Conservation (phyloP, 208 protist species). For the Leishmania amazonensis region DNA sequence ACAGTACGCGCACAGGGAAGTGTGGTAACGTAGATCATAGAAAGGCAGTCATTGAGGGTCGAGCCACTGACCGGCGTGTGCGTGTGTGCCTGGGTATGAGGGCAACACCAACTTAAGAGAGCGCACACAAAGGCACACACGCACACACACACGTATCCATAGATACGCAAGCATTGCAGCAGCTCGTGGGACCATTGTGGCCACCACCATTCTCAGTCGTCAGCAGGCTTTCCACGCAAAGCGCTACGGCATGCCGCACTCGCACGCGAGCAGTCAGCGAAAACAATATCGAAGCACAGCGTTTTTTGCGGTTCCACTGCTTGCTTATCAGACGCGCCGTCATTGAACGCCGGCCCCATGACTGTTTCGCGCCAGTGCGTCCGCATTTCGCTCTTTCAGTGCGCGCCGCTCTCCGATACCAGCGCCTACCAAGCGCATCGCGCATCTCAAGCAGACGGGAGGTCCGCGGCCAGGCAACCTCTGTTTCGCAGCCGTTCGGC, state of each 20-base stretch:
- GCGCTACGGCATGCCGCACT: background rate
- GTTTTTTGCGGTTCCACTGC: background rate
- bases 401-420: background rate
- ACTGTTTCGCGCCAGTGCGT: constrained; percentile 8
- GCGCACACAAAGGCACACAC: background rate
- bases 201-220: background rate
- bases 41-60: background rate
- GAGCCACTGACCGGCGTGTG: background rate
- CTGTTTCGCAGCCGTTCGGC: constrained; percentile 17
- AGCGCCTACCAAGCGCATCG: background rate
- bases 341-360: background rate
- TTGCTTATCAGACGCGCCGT: background rate
- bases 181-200: background rate
- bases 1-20: background rate
- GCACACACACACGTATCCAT: background rate
- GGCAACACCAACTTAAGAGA: background rate
- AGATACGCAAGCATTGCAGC: background rate
- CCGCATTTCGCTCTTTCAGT: constrained; percentile 21
- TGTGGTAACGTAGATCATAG: background rate
- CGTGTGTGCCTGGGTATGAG: background rate
- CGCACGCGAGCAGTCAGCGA: background rate
- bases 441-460: background rate
- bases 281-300: background rate
- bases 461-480: background rate
- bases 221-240: background rate